phyloP scores from a whole-genome alignment of 2,329 filamentous ascomycete species.

The Stagonosporopsis rhizophila region DNA sequence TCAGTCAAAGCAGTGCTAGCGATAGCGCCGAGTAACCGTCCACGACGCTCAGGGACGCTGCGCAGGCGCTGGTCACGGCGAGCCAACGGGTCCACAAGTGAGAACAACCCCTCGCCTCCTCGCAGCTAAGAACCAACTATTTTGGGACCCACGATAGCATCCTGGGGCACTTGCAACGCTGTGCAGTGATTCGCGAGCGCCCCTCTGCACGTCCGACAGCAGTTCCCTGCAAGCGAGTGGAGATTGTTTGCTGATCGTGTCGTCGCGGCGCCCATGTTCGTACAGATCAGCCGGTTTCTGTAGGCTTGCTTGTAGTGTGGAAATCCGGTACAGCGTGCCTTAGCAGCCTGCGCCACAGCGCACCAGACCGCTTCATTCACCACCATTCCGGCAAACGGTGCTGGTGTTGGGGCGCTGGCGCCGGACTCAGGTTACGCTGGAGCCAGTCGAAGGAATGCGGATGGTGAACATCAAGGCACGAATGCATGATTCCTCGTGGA shows the following conservation, averaged over 20 bases:
- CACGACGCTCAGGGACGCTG: slow-evolving; percentile 39
- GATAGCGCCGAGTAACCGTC: slow-evolving; percentile 36
- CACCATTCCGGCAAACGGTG: slow-evolving; percentile 23
- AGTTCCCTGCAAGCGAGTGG: slow-evolving; percentile 44
- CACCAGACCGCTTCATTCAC: slow-evolving; percentile 22
- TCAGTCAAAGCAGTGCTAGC: slow-evolving; percentile 22
- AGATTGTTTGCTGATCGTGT: slow-evolving; percentile 49
- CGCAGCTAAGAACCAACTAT: slow-evolving; percentile 39
- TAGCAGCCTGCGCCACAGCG: slow-evolving; percentile 32
- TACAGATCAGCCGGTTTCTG: slow-evolving; percentile 36
- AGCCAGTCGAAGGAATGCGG: slow-evolving; percentile 12
- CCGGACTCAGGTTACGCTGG: slow-evolving; percentile 11
- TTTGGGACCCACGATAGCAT: slow-evolving; percentile 40
- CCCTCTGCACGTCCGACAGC: slow-evolving; percentile 32
- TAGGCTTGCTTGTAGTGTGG: slow-evolving; percentile 25
- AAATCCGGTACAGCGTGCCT: slow-evolving; percentile 30
- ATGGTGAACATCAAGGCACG: slow-evolving; percentile 2
- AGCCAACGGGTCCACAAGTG: slow-evolving; percentile 8
- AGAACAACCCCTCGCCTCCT: slow-evolving; percentile 35
- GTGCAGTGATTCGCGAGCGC: slow-evolving; percentile 40
- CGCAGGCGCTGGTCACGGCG: slow-evolving; percentile 19
- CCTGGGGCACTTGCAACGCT: slow-evolving; percentile 28
- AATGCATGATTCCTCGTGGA: slow-evolving; percentile 23
- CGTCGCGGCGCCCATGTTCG: slow-evolving; percentile 35
- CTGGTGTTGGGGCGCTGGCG: background rate